Base-by-base conservation (phyloP, 2,329 filamentous ascomycete genomes). In the Pestalotiopsis sp. region DNA sequence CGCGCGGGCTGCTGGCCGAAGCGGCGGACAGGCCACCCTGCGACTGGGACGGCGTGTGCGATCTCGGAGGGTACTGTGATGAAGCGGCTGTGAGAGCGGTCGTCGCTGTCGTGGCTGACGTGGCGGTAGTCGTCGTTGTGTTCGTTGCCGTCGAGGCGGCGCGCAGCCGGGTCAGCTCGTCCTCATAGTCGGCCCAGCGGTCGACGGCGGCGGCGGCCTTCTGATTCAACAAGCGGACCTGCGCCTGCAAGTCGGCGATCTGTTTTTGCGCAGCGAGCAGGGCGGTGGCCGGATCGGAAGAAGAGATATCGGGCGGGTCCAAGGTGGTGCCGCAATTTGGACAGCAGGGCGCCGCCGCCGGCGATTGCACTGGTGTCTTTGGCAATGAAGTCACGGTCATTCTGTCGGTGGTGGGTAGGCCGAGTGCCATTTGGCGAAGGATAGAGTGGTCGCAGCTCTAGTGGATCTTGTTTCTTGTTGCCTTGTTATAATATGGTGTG, bases 141-240 rank as follows among this genome's bases (percentile, higher is more conserved):
- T 72, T 71, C 11, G 69, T 66, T 66, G 70, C 72, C 62, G 71
- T 72, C 71, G 72, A 73, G 64, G 71, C 75, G 74, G 80, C 81
- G 71, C 88, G 88, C 66, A 94, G 83, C 58, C 80, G 82, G 58
- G 88, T 83, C 55, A 94, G 85, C 77, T 94, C 91, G 78, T 94
- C 92, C 80, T 95, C 92, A 83, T 94, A 94, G 81, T 94, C 91
- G 75, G 92, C 91, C 86, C 87, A 90, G 76, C 85, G 86, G 78
- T 89, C 86, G 70, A 88, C 85, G 76, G 84, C 83, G 40, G 89
- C 87, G 3, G 89, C 86, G 67, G 91, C 90, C 79, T 92, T 93
- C 72, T 92, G 84, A 77, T 89, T 93, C 68, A 94, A 85, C 66
- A 89, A 79, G 67, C 86, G 85, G 66, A 94, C 88, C 75, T 94